These are phyloP conservation scores for Gossypium mustelinum DNA, from an alignment of 345 rosid genomes.

Conservation along the genomic window DNA sequence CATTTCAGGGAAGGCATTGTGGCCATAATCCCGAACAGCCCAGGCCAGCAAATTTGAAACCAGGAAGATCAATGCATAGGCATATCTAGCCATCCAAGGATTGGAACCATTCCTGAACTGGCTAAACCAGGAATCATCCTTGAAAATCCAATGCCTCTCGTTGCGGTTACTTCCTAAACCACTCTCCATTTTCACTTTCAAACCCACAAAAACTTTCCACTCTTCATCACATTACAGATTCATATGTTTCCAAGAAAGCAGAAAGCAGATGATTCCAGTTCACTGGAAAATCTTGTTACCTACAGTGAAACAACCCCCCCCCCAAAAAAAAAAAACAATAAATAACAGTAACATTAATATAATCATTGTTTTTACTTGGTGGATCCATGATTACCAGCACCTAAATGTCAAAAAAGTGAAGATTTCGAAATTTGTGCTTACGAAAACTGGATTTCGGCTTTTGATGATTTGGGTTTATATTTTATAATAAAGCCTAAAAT, in stretches of 20 bases:
- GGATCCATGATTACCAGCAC: background rate
- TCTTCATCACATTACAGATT: conserved; percentile 43
- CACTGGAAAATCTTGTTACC: conserved; percentile 4
- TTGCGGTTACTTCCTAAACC: conserved; percentile 31
- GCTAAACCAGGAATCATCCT: conserved; percentile 64
- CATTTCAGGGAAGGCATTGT: conserved; percentile 52
- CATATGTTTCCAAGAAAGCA: background rate
- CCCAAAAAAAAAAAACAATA: background rate
- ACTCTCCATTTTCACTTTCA: conserved; percentile 51
- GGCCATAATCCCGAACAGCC: conserved; percentile 85
- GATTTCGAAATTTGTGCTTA: background rate
- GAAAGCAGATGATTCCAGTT: conserved; percentile 5
- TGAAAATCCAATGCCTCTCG: conserved; percentile 33
- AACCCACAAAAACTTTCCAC: conserved; percentile 24
- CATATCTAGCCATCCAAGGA: conserved; percentile 97
- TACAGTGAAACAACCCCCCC: background rate
- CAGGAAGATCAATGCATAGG: conserved; percentile 70
- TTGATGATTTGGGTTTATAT: background rate
- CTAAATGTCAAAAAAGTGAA: background rate
- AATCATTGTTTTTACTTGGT: background rate
- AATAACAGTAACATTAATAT: background rate
- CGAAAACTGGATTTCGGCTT: background rate
- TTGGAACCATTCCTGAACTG: conserved; percentile 78
- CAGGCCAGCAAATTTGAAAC: conserved; percentile 79
- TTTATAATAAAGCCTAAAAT: background rate